Percentiles rank a stretch among this genome's conserved stretches.
phyloP scores from a whole-genome alignment of 1,284 basidiomycete species.

The Ceratobasidium theobromae region DNA sequence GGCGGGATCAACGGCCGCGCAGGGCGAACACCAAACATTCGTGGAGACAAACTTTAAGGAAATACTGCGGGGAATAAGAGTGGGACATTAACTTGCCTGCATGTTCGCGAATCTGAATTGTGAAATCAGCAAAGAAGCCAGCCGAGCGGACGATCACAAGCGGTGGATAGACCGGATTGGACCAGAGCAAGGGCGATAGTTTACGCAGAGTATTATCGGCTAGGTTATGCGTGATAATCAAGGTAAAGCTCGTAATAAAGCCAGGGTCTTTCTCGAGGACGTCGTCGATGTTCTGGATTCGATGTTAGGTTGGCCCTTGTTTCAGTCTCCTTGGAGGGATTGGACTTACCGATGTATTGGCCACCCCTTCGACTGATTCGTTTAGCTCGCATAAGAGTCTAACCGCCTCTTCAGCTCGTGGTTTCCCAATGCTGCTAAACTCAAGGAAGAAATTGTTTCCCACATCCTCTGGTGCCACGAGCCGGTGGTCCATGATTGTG shows the following conservation, averaged over 20 bases:
- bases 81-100: conserved; percentile 56
- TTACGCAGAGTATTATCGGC: conserved; percentile 55
- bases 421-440: conserved; percentile 71
- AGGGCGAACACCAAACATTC: conserved; percentile 18
- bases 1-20: conserved; percentile 28
- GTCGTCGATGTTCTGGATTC: conserved; percentile 51
- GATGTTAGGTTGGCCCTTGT: background rate
- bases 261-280: conserved; percentile 58
- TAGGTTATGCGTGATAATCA: conserved; percentile 86
- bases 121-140: conserved; percentile 87
- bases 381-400: conserved; percentile 84
- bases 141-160: conserved; percentile 78
- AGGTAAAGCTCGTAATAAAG: conserved; percentile 61
- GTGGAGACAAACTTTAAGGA: background rate
- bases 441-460: conserved; percentile 97
- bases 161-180: conserved; percentile 57
- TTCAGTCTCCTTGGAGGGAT: background rate
- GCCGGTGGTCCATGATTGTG: conserved; percentile 74
- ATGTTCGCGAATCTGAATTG: conserved; percentile 84
- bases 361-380: conserved; percentile 74
- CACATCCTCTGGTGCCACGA: conserved; percentile 72
- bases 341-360: conserved; percentile 56
- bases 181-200: conserved; percentile 71
- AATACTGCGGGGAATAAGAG: background rate
- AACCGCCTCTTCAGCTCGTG: conserved; percentile 78